Evolutionary conservation across 441 rosid genomes (phyloP).

Genomic region (Adansonia madagascariensis): DNA sequence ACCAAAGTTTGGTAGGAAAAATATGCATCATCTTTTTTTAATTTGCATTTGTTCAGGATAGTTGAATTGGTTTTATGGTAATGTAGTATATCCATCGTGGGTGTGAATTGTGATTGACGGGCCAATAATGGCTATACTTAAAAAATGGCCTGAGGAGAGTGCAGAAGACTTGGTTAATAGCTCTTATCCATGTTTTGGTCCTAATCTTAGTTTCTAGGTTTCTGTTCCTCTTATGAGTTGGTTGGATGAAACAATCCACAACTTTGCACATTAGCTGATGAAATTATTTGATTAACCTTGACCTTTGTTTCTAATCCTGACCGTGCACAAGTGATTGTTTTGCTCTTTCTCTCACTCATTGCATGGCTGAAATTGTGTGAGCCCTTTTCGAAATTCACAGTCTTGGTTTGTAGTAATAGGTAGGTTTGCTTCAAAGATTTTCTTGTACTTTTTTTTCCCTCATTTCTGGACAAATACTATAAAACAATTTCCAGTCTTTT

Average conservation of each 20-base stretch:
- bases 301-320: neutral
- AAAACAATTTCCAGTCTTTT: neutral
- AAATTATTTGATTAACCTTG: neutral
- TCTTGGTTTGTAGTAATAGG: neutral
- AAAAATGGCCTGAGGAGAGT: neutral
- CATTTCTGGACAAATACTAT: neutral
- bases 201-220: neutral
- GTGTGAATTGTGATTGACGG: neutral
- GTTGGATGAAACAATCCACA: neutral
- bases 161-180: neutral
- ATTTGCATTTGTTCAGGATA: neutral
- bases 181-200: neutral
- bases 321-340: neutral
- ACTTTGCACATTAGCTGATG: neutral
- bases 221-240: neutral
- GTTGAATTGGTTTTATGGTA: neutral
- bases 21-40: constrained; percentile 1
- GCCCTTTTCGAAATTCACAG: neutral
- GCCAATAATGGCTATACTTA: neutral
- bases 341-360: neutral
- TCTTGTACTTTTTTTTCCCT: neutral
- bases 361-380: neutral
- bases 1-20: constrained; percentile 93
- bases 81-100: neutral
- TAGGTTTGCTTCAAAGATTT: too few relatives aligned